Evolutionary conservation across 495 filamentous ascomycete genomes (phyloP).

Genomic region (Aeminium ludgeri): DNA sequence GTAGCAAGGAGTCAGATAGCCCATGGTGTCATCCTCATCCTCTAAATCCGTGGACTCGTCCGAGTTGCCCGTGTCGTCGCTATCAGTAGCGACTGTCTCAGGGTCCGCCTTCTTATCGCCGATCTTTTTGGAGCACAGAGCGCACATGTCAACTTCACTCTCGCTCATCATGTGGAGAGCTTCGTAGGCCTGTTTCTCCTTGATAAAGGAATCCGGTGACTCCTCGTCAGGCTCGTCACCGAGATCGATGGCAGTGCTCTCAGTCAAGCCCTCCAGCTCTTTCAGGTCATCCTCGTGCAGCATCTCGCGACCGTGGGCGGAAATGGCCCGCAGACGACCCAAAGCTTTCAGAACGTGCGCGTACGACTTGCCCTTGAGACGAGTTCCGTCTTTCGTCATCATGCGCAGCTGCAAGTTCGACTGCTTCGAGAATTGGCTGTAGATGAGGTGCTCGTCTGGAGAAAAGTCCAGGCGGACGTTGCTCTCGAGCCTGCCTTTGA

Average conservation of each 20-base stretch:
- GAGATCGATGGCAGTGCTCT: conserved; percentile 54
- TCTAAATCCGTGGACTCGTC: conserved; percentile 21
- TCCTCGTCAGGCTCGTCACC: conserved; percentile 50
- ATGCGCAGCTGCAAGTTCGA: conserved; percentile 30
- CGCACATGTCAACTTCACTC: conserved; percentile 52
- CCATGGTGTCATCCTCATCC: conserved; percentile 45
- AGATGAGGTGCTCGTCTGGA: conserved; percentile 37
- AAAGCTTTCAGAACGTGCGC: conserved; percentile 83
- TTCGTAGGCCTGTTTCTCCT: conserved; percentile 55
- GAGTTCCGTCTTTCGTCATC: conserved; percentile 35
- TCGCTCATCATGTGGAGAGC: conserved; percentile 69
- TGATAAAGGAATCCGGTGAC: conserved; percentile 27
- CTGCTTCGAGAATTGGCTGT: conserved; percentile 1
- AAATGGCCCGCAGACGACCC: conserved; percentile 74
- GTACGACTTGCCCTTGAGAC: conserved; percentile 65
- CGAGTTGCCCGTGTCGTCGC: conserved; percentile 28
- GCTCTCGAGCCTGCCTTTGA: conserved; percentile 43
- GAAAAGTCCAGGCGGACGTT: conserved; percentile 45
- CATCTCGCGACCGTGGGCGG: conserved; percentile 79
- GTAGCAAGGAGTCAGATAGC: conserved; percentile 67
- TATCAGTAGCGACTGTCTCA: conserved; percentile 23
- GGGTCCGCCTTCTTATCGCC: conserved; percentile 19
- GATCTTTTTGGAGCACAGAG: conserved; percentile 48
- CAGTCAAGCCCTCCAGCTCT: conserved; percentile 50
- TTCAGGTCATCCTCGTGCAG: conserved; percentile 67